Percentiles rank a stretch among this genome's conserved stretches.
phyloP scores from a whole-genome alignment of 371 early-diverging fungal genomes.

The Rhizopus delemar region DNA sequence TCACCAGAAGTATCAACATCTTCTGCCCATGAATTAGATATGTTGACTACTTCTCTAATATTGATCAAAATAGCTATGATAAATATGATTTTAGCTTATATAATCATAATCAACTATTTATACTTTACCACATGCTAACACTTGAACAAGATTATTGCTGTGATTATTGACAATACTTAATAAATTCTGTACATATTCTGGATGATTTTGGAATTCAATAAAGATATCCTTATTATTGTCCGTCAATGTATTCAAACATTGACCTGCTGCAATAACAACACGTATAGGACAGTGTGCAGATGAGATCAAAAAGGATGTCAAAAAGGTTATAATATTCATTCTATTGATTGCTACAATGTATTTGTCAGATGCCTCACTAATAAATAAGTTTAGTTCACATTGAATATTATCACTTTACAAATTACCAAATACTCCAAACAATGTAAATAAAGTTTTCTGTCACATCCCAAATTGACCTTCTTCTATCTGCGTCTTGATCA shows the following conservation, averaged over 20 bases:
- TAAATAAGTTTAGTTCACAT: background rate
- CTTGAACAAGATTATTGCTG: slow-evolving; percentile 52
- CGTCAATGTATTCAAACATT: slow-evolving; percentile 81
- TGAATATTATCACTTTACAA: background rate
- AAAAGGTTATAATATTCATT: slow-evolving; percentile 64
- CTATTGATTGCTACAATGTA: slow-evolving; percentile 68
- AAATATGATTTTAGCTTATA: background rate
- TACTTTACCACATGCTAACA: slow-evolving; percentile 57
- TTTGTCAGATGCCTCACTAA: slow-evolving; percentile 70
- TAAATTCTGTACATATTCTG: slow-evolving; percentile 56
- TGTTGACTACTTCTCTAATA: slow-evolving; percentile 36
- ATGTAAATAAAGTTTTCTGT: slow-evolving; percentile 75
- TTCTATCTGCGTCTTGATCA: slow-evolving; percentile 53
- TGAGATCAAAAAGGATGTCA: slow-evolving; percentile 65
- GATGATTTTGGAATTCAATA: slow-evolving; percentile 61
- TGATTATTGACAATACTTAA: slow-evolving; percentile 48
- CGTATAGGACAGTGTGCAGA: slow-evolving; percentile 62
- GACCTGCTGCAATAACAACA: slow-evolving; percentile 72
- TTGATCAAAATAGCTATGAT: slow-evolving; percentile 44
- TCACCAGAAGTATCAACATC: slow-evolving; percentile 37
- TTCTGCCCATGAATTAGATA: slow-evolving; percentile 44
- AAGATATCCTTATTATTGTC: slow-evolving; percentile 75
- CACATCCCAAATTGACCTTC: slow-evolving; percentile 69
- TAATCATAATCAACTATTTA: background rate
- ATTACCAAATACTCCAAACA: slow-evolving; percentile 63